A percentile compares a stretch with the other conserved stretches of the same genome.
These are phyloP conservation scores for Cladochytrium tenue DNA, from an alignment of 371 early-diverging fungal genomes.

Conservation along the genomic window DNA sequence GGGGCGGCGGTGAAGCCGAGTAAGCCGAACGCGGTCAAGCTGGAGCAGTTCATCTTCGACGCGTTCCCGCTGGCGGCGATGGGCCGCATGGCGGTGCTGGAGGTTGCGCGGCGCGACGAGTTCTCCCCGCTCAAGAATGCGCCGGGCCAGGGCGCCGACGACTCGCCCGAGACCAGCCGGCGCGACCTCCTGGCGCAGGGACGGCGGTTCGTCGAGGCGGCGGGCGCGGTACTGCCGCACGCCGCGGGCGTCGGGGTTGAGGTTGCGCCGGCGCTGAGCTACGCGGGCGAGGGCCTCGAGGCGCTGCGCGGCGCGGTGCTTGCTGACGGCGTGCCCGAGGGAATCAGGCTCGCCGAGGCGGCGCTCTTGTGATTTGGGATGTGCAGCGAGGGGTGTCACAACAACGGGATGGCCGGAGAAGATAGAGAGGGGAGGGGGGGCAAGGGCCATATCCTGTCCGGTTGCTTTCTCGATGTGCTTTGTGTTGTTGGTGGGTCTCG, in stretches of 20 bases:
- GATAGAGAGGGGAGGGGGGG: no score
- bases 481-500: no score
- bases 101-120: conserved; percentile 88
- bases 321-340: no score
- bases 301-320: conserved; percentile 53
- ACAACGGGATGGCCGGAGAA: no score
- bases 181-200: conserved; percentile 84
- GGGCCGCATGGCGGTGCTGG: conserved; percentile 87
- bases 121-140: conserved; percentile 98
- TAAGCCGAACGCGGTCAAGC: conserved; percentile 91
- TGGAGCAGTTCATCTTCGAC: conserved; percentile 96
- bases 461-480: no score
- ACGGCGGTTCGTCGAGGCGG: conserved; percentile 78
- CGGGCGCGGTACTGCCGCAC: conserved; percentile 76
- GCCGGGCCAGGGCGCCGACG: conserved; percentile 76
- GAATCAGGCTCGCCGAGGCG: no score
- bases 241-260: conserved; percentile 70
- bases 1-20: conserved; percentile 73
- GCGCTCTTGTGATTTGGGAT: no score
- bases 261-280: conserved; percentile 86
- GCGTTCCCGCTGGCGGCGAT: conserved; percentile 89
- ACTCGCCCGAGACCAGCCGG: conserved; percentile 92
- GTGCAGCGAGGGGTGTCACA: no score
- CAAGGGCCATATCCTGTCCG: no score
- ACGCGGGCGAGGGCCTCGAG: conserved; percentile 91